Base-by-base conservation (phyloP, 768 basidiomycete genomes). In the Pulveroboletus ravenelii region DNA sequence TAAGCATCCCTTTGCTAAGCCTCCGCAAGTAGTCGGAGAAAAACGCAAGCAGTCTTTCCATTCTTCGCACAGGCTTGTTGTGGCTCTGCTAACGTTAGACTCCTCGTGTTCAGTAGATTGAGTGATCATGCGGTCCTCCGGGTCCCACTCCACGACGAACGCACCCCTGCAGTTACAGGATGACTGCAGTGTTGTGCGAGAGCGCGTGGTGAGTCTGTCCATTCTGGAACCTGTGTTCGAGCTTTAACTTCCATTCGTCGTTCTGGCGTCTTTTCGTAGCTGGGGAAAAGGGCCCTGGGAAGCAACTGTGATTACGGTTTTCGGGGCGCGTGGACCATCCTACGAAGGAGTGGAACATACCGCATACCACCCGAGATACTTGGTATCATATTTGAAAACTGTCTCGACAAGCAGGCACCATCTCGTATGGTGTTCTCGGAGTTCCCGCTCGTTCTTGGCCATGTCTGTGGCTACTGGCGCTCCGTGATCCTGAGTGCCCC, bases 321-420 rank as follows among this genome's bases (percentile, higher is more conserved):
- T 18, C 50, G 47, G 34, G 40, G 15, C 39, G 29, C 31, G 15
- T 41, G 15, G 17, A 31, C 36, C 15, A 47, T 38, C 37, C 14
- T 29, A n/a, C 32, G 18, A 9, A 31, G 20, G 12, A 30, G 51
- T 41, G 40, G 51, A 14, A 34, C 47, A 6, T 47, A 55, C 18
- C 47, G 57, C 12, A 51, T 66, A 18, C 64, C 63, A 5, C 63
- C 64, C 1, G 59, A 81, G 68, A 67, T 81, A 78, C 56, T 76
- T 2, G 54, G 56, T 14, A 54, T 57, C 23, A 59, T 65, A 6
- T 65, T 65, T 32, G 61, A 65, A 49, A 38, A 40, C 17, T 65
- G 55, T 32, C 41, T 63, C 15, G 46, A 53, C 32, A 41, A 32
- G 27, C 35, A 35, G 1, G 34, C 42, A 14, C 23, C 48, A 15